A percentile compares a stretch with the other conserved stretches of the same genome.
phyloP scores from a whole-genome alignment of 768 basidiomycete species.

The Cystobasidium tubakii region DNA sequence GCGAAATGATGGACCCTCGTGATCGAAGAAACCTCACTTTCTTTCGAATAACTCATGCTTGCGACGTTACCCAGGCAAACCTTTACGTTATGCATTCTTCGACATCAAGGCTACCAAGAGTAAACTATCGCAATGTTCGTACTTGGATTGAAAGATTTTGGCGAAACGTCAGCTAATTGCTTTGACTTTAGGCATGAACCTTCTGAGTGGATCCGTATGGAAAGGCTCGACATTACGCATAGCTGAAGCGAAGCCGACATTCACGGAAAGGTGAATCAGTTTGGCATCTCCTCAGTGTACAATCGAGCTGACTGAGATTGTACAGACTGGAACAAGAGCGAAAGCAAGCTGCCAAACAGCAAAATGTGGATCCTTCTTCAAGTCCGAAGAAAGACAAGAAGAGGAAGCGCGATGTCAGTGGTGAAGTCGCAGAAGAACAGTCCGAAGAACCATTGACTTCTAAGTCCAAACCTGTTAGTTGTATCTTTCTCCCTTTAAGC shows the following conservation, averaged over 20 bases:
- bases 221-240: slow-evolving; percentile 78
- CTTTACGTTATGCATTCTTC: slow-evolving; percentile 27
- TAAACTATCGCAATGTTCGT: slow-evolving; percentile 26
- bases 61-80: slow-evolving; percentile 18
- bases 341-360: slow-evolving; percentile 7
- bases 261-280: slow-evolving; percentile 56
- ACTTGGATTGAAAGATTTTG: too few species aligned
- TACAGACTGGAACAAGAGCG: slow-evolving; percentile 10
- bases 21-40: background rate
- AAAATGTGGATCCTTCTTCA: slow-evolving; percentile 48
- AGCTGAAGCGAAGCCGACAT: slow-evolving; percentile 76
- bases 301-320: background rate
- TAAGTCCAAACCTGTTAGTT: background rate
- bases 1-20: too few species aligned
- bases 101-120: slow-evolving; percentile 34
- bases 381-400: slow-evolving; percentile 39
- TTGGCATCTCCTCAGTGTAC: too few species aligned
- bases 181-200: slow-evolving; percentile 50
- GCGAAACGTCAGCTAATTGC: background rate
- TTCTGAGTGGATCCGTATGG: slow-evolving; percentile 75
- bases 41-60: too few species aligned
- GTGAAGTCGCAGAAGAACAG: slow-evolving; percentile 58
- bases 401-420: slow-evolving; percentile 49
- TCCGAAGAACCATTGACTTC: slow-evolving; percentile 54
- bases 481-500: background rate